These are phyloP conservation scores for Vigna nakashimae DNA, from an alignment of 306 rosid species.

Conservation along the genomic window DNA sequence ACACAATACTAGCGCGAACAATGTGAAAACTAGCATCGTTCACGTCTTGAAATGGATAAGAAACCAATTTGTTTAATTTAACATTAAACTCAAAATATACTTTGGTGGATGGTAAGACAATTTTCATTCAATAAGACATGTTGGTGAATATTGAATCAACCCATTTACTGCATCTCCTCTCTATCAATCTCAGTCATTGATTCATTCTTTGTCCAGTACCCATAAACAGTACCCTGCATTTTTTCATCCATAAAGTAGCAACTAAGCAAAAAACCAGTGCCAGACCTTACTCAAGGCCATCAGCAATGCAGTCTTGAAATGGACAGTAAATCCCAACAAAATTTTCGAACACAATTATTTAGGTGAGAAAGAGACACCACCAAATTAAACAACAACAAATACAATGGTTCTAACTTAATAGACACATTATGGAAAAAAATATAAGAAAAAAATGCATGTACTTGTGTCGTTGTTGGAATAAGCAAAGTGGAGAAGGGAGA, in stretches of 20 bases:
- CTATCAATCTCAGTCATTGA: too few species aligned
- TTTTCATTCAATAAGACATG: neutral
- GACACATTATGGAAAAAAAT: neutral
- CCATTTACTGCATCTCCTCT: neutral
- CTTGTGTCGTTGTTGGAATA: too few species aligned
- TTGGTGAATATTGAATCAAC: neutral
- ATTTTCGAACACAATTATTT: constrained; percentile 40
- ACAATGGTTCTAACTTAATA: neutral
- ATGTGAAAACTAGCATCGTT: neutral
- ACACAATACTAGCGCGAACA: neutral
- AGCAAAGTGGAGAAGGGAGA: neutral
- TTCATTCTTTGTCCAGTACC: too few species aligned
- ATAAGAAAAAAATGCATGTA: neutral
- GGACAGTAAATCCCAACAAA: too few species aligned
- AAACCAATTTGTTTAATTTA: neutral
- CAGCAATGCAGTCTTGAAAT: too few species aligned
- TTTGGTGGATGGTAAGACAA: neutral
- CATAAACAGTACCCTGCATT: too few species aligned
- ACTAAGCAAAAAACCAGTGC: too few species aligned
- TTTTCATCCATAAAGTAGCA: too few species aligned
- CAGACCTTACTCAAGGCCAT: too few species aligned
- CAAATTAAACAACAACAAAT: neutral
- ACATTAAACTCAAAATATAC: neutral
- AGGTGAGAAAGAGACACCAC: constrained; percentile 27
- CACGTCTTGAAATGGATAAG: neutral